phyloP scores from a whole-genome alignment of 306 rosid genomes.

The Quercus mongolica region DNA sequence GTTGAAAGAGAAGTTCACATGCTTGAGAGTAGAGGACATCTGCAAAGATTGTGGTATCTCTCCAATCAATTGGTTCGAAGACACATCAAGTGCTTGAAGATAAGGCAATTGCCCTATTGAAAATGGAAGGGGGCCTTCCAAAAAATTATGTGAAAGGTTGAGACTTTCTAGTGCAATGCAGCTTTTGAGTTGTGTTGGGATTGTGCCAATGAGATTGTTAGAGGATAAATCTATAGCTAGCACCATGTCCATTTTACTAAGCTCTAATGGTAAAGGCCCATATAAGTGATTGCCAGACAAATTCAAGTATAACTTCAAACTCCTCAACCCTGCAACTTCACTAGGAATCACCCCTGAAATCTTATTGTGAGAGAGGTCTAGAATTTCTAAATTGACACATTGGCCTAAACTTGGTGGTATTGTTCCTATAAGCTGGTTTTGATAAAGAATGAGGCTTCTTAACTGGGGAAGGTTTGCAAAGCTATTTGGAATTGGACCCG shows the following conservation, averaged over 20 bases:
- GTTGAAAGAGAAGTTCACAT: conserved; percentile 82
- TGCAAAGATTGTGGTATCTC: conserved; percentile 59
- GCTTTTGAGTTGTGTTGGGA: conserved; percentile 80
- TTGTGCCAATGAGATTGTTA: conserved; percentile 65
- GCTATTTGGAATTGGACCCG: conserved; percentile 79
- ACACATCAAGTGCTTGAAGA: conserved; percentile 59
- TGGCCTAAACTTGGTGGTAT: conserved; percentile 79
- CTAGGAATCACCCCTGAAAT: conserved; percentile 67
- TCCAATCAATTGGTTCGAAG: conserved; percentile 68
- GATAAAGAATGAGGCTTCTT: conserved; percentile 70
- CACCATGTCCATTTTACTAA: conserved; percentile 97
- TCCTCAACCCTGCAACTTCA: conserved; percentile 77
- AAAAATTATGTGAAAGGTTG: conserved; percentile 65
- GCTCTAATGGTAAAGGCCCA: conserved; percentile 71
- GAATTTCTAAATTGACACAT: conserved; percentile 75
- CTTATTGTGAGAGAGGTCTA: conserved; percentile 77
- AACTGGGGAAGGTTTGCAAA: conserved; percentile 76
- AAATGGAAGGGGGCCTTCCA: conserved; percentile 62
- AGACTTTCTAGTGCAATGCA: conserved; percentile 77
- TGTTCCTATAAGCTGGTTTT: conserved; percentile 67
- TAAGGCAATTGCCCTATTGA: conserved; percentile 71
- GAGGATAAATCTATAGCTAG: conserved; percentile 75
- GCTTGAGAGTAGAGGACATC: conserved; percentile 59
- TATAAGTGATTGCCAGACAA: conserved; percentile 61
- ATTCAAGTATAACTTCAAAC: conserved; percentile 87